Percentiles rank a stretch among this genome's conserved stretches.
These are phyloP conservation scores for Colletotrichum musae DNA, from an alignment of 2,329 filamentous ascomycete species.

Conservation along the genomic window DNA sequence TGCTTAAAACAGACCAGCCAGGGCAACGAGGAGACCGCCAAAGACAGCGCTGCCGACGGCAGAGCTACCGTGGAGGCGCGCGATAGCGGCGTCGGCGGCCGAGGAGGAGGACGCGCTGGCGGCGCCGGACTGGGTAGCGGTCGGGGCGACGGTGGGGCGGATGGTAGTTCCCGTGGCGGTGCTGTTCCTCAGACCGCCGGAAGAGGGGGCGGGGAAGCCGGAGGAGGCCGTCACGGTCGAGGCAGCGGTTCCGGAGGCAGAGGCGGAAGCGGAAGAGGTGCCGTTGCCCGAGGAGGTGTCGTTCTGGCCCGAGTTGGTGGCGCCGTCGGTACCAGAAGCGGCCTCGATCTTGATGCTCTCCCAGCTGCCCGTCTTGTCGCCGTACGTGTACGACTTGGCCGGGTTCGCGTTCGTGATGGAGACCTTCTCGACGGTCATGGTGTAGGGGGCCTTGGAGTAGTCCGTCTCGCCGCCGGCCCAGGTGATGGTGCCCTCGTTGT, in stretches of 20 bases:
- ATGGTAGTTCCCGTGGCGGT: conserved; percentile 18
- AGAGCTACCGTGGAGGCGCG: not conserved
- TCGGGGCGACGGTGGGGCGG: conserved; percentile 12
- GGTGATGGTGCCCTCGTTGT: conserved; percentile 60
- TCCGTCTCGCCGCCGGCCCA: conserved; percentile 67
- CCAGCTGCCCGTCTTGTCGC: conserved; percentile 45
- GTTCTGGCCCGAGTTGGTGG: conserved; percentile 37
- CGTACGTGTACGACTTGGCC: conserved; percentile 51
- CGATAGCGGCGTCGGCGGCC: conserved; percentile 8
- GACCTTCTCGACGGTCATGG: conserved; percentile 67
- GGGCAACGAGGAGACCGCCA: conserved; percentile 25
- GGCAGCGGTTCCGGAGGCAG: not conserved
- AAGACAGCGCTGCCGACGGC: conserved; percentile 28
- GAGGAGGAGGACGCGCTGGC: conserved; percentile 25
- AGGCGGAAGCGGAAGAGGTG: conserved; percentile 4
- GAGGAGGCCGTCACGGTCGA: conserved; percentile 19
- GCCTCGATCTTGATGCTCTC: conserved; percentile 44
- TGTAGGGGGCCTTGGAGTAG: conserved; percentile 61
- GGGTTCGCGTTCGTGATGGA: conserved; percentile 60
- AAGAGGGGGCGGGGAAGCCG: conserved; percentile 17
- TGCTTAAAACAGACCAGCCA: conserved; percentile 32
- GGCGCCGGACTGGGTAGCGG: conserved; percentile 30
- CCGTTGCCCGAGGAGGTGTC: conserved; percentile 29
- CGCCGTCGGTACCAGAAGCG: conserved; percentile 15
- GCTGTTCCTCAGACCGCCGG: conserved; percentile 20